Evolutionary conservation across 1,139 yeast species (phyloP).

Genomic region (Yamadazyma conglobata): DNA sequence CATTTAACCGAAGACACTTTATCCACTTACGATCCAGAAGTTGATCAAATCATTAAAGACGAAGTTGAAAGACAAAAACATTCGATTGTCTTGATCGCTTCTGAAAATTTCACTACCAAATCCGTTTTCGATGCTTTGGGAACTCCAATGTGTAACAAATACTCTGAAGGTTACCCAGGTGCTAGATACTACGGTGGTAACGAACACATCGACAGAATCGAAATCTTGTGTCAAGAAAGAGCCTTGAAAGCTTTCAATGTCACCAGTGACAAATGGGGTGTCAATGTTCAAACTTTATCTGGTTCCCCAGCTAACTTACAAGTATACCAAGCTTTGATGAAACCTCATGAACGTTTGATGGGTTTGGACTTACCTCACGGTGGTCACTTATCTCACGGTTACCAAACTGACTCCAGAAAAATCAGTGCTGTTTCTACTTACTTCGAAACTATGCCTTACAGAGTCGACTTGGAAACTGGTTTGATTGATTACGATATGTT

Average conservation of each 20-base stretch:
- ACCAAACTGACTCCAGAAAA: conserved; percentile 93
- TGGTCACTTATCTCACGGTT: conserved; percentile 97
- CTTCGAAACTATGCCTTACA: conserved; percentile 98
- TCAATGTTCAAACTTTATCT: conserved; percentile 91
- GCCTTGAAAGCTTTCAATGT: conserved; percentile 85
- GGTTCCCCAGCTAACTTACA: conserved; percentile 98
- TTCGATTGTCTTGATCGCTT: conserved; percentile 90
- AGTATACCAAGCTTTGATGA: conserved; percentile 91
- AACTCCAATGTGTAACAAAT: conserved; percentile 92
- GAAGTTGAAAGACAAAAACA: conserved; percentile 93
- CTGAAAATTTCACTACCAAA: conserved; percentile 95
- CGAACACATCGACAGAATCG: conserved; percentile 92
- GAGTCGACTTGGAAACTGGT: conserved; percentile 88
- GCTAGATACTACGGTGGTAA: conserved; percentile 89
- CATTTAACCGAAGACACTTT: conserved; percentile 61
- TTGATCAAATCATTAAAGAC: conserved; percentile 74
- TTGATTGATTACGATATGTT: conserved; percentile 92
- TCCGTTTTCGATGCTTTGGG: conserved; percentile 97
- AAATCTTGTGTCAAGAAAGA: conserved; percentile 85
- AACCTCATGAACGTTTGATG: conserved; percentile 94
- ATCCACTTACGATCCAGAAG: conserved; percentile 73
- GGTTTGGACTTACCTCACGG: conserved; percentile 97
- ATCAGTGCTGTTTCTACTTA: conserved; percentile 95
- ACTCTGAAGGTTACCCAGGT: conserved; percentile 86
- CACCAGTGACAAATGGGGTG: conserved; percentile 90